Evolutionary conservation across 768 basidiomycete genomes (phyloP).

Genomic region (Pleurotus ostreatus): DNA sequence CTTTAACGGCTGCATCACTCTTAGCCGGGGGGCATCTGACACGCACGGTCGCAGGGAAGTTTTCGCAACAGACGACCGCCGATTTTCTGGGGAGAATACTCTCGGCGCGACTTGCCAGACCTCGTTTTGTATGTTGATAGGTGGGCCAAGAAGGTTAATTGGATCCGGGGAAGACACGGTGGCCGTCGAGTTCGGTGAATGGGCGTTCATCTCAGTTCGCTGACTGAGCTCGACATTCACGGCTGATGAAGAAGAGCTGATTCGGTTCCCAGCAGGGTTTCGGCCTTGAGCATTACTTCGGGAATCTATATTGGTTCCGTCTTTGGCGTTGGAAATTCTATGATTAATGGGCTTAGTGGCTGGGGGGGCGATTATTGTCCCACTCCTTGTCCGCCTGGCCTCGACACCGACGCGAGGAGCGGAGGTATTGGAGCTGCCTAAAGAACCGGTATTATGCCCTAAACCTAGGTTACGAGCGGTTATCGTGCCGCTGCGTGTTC

Average conservation of each 20-base stretch:
- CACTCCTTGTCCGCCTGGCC: constrained; percentile 4
- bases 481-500: not conserved
- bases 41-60: not conserved
- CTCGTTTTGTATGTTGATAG: constrained; percentile 1
- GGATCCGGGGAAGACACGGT: not conserved
- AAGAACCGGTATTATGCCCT: not conserved
- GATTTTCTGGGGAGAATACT: not conserved
- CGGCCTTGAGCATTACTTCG: too few relatives aligned
- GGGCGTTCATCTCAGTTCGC: too few relatives aligned
- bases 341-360: not conserved
- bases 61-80: not conserved
- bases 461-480: not conserved
- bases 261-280: too few relatives aligned
- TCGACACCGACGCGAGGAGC: not conserved
- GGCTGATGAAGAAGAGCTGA: too few relatives aligned
- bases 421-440: not conserved
- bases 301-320: too few relatives aligned
- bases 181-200: not conserved
- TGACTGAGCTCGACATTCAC: too few relatives aligned
- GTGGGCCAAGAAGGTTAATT: not conserved
- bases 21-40: not conserved
- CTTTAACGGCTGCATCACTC: not conserved
- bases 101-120: constrained; percentile 5
- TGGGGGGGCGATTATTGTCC: not conserved
- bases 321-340: not conserved